Conservation (phyloP, 768 basidiomycete genomes). For the Saitozyma sp. region DNA sequence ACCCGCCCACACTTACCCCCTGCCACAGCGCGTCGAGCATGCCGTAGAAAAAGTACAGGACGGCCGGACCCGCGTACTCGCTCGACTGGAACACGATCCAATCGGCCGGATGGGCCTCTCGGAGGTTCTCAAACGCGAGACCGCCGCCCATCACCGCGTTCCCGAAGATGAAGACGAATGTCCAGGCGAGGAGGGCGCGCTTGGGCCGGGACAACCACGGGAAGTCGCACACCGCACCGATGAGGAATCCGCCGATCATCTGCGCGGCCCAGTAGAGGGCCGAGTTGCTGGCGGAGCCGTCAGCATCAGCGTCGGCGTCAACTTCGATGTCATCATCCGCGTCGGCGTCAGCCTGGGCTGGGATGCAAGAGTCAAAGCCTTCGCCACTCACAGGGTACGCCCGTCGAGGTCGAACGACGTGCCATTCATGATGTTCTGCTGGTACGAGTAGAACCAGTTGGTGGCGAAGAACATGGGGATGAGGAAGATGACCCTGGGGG, state of each 20-base stretch:
- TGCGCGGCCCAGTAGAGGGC: conserved; percentile 13
- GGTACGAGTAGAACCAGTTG: conserved; percentile 18
- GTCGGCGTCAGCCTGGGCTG: neutral
- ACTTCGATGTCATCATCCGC: neutral
- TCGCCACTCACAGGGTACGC: neutral
- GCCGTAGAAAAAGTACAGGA: conserved; percentile 13
- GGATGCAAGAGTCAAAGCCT: neutral
- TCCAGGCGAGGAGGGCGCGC: conserved; percentile 9
- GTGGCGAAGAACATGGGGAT: conserved; percentile 10
- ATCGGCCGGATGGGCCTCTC: neutral
- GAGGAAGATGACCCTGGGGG: conserved; percentile 3
- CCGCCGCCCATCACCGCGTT: conserved; percentile 10
- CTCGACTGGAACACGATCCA: conserved; percentile 3
- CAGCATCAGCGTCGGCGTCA: neutral
- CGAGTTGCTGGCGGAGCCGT: conserved; percentile 4
- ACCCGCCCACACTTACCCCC: neutral
- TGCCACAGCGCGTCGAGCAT: conserved; percentile 11
- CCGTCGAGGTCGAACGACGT: conserved; percentile 8
- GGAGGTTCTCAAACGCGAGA: conserved; percentile 9
- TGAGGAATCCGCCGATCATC: conserved; percentile 11
- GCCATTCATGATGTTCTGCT: conserved; percentile 14
- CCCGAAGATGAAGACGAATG: conserved; percentile 2
- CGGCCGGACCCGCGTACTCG: conserved; percentile 1
- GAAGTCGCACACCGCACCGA: conserved; percentile 3
- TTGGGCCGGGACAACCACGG: conserved; percentile 5